A percentile compares a stretch with the other conserved stretches of the same genome.
Conservation (phyloP, 371 early-diverging fungal genomes). For the Massospora cicadina region DNA sequence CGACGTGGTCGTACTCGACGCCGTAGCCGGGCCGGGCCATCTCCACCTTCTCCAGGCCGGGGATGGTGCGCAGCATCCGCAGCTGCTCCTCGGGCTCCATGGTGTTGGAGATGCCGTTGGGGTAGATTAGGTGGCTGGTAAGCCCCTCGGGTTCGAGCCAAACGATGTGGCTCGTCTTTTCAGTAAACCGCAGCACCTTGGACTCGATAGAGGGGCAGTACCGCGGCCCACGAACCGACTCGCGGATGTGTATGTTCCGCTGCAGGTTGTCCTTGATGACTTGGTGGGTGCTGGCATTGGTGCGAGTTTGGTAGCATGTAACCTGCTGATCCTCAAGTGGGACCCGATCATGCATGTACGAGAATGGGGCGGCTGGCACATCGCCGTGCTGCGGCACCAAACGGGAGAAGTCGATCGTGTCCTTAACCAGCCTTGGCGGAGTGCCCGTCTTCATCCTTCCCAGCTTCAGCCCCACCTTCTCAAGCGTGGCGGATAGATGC, state of each 20-base stretch:
- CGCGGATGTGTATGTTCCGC: constrained; percentile 62
- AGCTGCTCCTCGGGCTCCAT: constrained; percentile 62
- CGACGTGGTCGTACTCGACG: constrained; percentile 74
- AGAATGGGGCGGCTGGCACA: constrained; percentile 55
- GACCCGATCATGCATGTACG: constrained; percentile 45
- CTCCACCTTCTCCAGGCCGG: constrained; percentile 54
- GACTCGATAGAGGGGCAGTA: constrained; percentile 72
- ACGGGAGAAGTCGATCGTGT: constrained; percentile 49
- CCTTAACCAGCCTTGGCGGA: constrained; percentile 57
- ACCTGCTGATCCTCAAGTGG: constrained; percentile 43
- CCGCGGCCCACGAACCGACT: constrained; percentile 70
- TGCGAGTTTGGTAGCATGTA: constrained; percentile 56
- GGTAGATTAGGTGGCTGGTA: constrained; percentile 46
- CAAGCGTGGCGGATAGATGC: constrained; percentile 53
- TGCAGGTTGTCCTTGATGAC: constrained; percentile 53
- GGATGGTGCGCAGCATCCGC: constrained; percentile 48
- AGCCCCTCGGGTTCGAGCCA: constrained; percentile 75
- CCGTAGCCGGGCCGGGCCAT: constrained; percentile 66
- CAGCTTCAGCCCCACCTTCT: constrained; percentile 51
- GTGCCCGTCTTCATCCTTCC: constrained; percentile 72
- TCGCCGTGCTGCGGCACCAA: constrained; percentile 52
- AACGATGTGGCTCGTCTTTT: constrained; percentile 43
- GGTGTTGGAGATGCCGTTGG: constrained; percentile 70
- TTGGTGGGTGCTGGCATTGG: constrained; percentile 45
- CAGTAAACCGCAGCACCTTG: constrained; percentile 54